Percentiles rank a stretch among this genome's conserved stretches.
Conservation (phyloP, 768 basidiomycete species). For the Phanerodontia chrysosporium region DNA sequence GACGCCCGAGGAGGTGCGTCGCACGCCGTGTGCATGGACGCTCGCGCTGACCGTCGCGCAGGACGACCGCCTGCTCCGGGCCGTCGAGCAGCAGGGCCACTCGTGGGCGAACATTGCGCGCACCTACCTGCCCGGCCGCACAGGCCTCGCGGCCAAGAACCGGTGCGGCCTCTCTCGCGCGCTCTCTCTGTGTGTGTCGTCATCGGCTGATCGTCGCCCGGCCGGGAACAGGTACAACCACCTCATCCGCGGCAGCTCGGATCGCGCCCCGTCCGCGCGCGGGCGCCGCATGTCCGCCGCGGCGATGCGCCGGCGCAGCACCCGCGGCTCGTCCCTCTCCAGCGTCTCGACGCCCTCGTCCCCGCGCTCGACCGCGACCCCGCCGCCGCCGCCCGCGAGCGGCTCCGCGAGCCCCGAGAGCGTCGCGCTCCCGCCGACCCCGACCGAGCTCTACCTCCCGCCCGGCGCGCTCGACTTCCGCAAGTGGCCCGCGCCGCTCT, state of each 20-base stretch:
- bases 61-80: constrained; percentile 52
- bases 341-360: constrained; percentile 5
- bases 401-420: constrained; percentile 11
- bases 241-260: constrained; percentile 15
- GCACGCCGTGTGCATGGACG: neutral
- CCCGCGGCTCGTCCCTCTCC: constrained; percentile 6
- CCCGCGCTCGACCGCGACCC: constrained; percentile 13
- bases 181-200: too few relatives aligned
- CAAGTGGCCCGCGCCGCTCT: neutral
- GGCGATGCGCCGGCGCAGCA: constrained; percentile 11
- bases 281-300: constrained; percentile 13
- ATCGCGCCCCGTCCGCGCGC: constrained; percentile 7
- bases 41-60: constrained; percentile 20
- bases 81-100: constrained; percentile 52
- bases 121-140: constrained; percentile 56
- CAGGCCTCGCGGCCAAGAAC: constrained; percentile 58
- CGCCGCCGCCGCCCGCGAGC: constrained; percentile 7
- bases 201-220: neutral
- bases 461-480: constrained; percentile 8
- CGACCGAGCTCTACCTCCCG: constrained; percentile 5
- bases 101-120: constrained; percentile 62
- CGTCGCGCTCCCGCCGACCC: constrained; percentile 6
- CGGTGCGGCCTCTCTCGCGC: constrained; percentile 32
- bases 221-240: constrained; percentile 38
- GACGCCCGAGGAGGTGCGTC: constrained; percentile 47